Evolutionary conservation across 371 early-diverging fungal genomes (phyloP), one percentile per base, ranked within the genome.

Genomic region (Mortierella sp.): DNA sequence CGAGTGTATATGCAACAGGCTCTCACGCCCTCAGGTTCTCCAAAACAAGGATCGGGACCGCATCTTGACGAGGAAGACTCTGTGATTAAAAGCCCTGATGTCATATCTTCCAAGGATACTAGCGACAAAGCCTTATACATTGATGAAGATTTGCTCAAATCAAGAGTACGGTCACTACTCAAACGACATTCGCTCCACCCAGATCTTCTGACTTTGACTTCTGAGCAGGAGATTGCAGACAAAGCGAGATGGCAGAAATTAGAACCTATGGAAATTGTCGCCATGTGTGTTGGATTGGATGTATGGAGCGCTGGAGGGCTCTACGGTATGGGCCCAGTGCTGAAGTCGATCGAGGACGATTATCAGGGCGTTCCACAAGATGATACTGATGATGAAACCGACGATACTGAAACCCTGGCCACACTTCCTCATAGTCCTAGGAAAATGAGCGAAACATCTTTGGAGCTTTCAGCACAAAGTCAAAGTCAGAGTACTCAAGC

Each of bases 201-300:
- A 3, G 89, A 84, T 64, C 66, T 91, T 15, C 81, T 91, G 32
- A 76, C 75, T 0, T 80, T 85, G 81, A 85, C 88, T 53, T 71
- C 82, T 9, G 83, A 86, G 35, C 82, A 84, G n/a, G 91, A 91
- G 65, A 57, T 89, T 9, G 80, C 80, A 1, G 87, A 90, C 61
- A 86, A 84, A 15, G 84, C 87, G 12, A 83, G 90, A 10, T 90
- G 89, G 89, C 88, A 88, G 83, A 90, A 90, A 56, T 81, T 89
- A 70, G 91, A 91, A 61, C 89, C 91, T 6, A 88, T 89, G 34
- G 91, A 89, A 72, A 86, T 91, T 56, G 88, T 91, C 54, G 90
- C 90, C 19, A 87, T 88, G 72, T 89, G 90, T 49, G 88, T 91
- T 85, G 85, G 89, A 34, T 57, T 90, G 12, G 90, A 90, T 78